Evolutionary conservation across 164 flowering plant species (phyloP), one percentile per base, ranked within the genome.

Genomic region (Amborella trichopoda): DNA sequence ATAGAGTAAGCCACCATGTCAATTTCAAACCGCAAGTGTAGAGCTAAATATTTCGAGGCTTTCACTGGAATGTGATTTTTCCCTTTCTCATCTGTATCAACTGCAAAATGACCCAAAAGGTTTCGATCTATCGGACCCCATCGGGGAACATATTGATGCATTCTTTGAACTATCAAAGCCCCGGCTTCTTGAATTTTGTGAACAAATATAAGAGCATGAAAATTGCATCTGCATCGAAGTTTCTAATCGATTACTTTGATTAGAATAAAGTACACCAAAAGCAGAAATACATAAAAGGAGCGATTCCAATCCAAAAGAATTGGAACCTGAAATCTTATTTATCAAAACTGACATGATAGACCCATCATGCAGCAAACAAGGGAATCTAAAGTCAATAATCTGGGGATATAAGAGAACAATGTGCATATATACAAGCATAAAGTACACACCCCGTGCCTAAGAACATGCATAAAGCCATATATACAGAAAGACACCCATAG

Each of bases 201-300:
- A 53, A 73, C 70, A 75, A 87, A 93, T 60, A 56, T 69, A 60
- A 93, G 73, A 2, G 99, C 99, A 61, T 93, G 89, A 59, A 93
- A 93, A 63, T 93, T 93, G 68, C 99, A 93, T 77, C 96, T 82
- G 84, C 99, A 93, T 43, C 99, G 94, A 51, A 93, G 91, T 68
- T 89, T 85, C 99, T 93, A 75, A 82, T 74, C 79, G 73, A 75
- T 52, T 66, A 49, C 64, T 54, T 57, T 46, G 58, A 75, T 81
- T 64, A 86, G 87, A 70, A 65, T 62, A 55, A 34, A 59, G 56
- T 50, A 49, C 23, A 45, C 18, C 21, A 47, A 48, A 50, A 14
- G 27, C 46, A 20, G 25, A 50, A 37, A 37, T 5, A 5, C 5
- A 6, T 5, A 37, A 37, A 30, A n/a, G n/a, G n/a, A n/a, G n/a